Evolutionary conservation across 2,329 filamentous ascomycete species (phyloP), one percentile per base, ranked within the genome.

Genomic region (Penicillium sp.): DNA sequence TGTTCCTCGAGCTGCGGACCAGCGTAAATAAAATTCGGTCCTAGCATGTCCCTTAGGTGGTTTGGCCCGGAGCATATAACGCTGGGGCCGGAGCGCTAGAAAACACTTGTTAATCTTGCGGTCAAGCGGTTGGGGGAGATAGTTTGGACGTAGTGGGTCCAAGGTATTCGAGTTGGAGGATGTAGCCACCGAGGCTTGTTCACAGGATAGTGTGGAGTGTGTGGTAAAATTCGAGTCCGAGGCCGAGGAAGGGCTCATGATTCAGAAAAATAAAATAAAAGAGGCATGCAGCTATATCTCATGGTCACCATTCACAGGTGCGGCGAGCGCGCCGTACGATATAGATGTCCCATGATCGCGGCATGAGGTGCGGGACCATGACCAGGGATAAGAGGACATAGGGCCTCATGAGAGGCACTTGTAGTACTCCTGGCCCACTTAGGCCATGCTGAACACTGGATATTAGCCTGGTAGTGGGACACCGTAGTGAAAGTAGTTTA

Each of bases 71-170:
- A 45, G 27, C 11, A 16, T 27, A 50, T 55, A 43, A 39, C 40
- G 45, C 53, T 27, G 46, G 21, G 36, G 19, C 25, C 19, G 40
- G 45, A 39, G 25, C 34, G 13, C 29, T 8, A 47, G 13, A 39
- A 54, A 38, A 50, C 27, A 40, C 51, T 39, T 57, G 46, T 60
- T 55, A 45, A 63, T 55, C 50, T 65, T 66, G 61, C 64, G 64
- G 64, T 66, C 64, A 66, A 64, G 60, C 53, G 53, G 60, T 64
- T 65, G 60, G 57, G 64, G 60, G 48, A 51, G 45, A 50, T 59
- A 55, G 43, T 56, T 53, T 45, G 44, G 58, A 38, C 33, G 40
- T 50, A 58, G 64, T 66, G 64, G 64, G 64, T 62, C 64, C 57
- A 46, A 46, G 15, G 21, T 51, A 34, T 50, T 56, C 38, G 27